These are phyloP conservation scores for Carex arenaria DNA, from an alignment of 202 grass and related monocot genomes.

Conservation along the genomic window DNA sequence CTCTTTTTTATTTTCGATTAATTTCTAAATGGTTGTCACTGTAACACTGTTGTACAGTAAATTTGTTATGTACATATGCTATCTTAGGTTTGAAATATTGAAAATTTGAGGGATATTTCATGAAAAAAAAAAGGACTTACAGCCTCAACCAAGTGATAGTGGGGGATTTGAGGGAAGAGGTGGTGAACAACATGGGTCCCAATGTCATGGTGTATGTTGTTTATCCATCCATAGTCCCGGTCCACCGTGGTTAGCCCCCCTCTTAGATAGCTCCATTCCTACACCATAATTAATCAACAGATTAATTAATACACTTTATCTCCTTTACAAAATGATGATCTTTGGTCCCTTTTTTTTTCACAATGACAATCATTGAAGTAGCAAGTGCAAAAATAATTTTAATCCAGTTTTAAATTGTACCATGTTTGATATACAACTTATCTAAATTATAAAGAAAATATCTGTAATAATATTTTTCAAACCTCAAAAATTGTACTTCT, in stretches of 20 bases:
- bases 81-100: not conserved
- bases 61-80: too few species aligned
- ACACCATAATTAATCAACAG: not conserved
- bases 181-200: conserved; percentile 96
- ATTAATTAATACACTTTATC: not conserved
- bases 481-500: too few species aligned
- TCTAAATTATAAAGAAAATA: too few species aligned
- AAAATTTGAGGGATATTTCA: not conserved
- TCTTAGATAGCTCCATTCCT: conserved; percentile 96
- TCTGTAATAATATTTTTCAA: too few species aligned
- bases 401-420: too few species aligned
- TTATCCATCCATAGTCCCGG: conserved; percentile 86
- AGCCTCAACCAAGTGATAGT: conserved; percentile 78
- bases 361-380: too few species aligned
- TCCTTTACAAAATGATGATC: not conserved
- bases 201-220: conserved; percentile 89
- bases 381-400: too few species aligned
- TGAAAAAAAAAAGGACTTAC: conserved; percentile 32
- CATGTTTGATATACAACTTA: too few species aligned
- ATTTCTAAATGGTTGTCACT: too few species aligned
- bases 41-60: too few species aligned
- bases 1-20: too few species aligned
- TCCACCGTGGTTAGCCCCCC: conserved; percentile 75
- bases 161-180: conserved; percentile 93
- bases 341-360: not conserved